phyloP scores from a whole-genome alignment of 306 rosid genomes.

The Prunus persica region Prunus_persica_NCBIv2 NC_034012.1:13699501-13700000 shows the following conservation, averaged over 20 bases:
- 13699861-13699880: conserved; percentile 68
- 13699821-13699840: conserved; percentile 64
- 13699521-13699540: not conserved
- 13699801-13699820: conserved; percentile 86
- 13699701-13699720: conserved; percentile 1
- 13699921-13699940: conserved; percentile 18
- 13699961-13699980: not conserved
- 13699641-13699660: conserved; percentile 71
- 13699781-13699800: conserved; percentile 78
- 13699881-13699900: conserved; percentile 81
- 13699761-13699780: conserved; percentile 64
- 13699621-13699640: conserved; percentile 77
- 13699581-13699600: conserved; percentile 51
- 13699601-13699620: conserved; percentile 66
- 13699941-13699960: not conserved
- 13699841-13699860: conserved; percentile 45
- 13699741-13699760: conserved; percentile 91
- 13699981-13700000: not conserved
- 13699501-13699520: conserved; percentile 4
- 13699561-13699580: conserved; percentile 59
- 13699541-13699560: conserved; percentile 16
- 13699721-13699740: conserved; percentile 32
- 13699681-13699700: conserved; percentile 14
- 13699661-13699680: conserved; percentile 41
- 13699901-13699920: conserved; percentile 59